phyloP scores from a whole-genome alignment of 495 filamentous ascomycete genomes.

The Tetracladium setigerum region DNA sequence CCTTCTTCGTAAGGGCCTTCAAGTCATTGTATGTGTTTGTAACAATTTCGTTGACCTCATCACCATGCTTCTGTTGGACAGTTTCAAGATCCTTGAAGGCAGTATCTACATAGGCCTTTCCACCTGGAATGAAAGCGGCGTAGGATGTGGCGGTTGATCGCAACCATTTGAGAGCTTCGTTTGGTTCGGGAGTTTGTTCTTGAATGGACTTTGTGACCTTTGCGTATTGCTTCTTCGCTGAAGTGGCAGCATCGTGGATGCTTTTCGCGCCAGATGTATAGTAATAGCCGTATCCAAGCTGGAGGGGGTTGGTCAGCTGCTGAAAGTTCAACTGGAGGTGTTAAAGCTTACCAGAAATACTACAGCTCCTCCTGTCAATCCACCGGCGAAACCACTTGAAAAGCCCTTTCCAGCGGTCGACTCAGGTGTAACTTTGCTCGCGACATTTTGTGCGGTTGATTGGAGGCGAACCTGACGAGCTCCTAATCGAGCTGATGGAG shows the following conservation, averaged over 20 bases:
- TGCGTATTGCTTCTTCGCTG: constrained; percentile 45
- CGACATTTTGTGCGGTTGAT: constrained; percentile 4
- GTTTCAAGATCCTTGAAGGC: constrained; percentile 57
- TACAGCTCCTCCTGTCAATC: constrained; percentile 15
- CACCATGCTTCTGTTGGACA: constrained; percentile 47
- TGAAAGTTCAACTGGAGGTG: background rate
- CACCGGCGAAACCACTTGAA: constrained; percentile 14
- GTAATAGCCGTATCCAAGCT: constrained; percentile 42
- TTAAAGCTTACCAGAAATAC: constrained; percentile 12
- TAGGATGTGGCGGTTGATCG: constrained; percentile 51
- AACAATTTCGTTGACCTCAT: constrained; percentile 56
- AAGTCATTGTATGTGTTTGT: constrained; percentile 52
- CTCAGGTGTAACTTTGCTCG: background rate
- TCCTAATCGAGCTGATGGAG: background rate
- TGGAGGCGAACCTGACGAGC: background rate
- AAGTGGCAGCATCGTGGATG: constrained; percentile 38
- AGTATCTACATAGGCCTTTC: constrained; percentile 47
- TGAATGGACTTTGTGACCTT: constrained; percentile 41
- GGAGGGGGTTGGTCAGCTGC: background rate
- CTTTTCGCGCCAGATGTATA: constrained; percentile 51
- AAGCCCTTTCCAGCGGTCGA: background rate
- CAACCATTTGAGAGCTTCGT: constrained; percentile 49
- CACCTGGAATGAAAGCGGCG: constrained; percentile 60
- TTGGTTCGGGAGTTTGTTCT: constrained; percentile 47
- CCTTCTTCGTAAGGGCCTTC: constrained; percentile 37